phyloP scores from a whole-genome alignment of 345 rosid species.

The Schrenkiella parvula region DNA sequence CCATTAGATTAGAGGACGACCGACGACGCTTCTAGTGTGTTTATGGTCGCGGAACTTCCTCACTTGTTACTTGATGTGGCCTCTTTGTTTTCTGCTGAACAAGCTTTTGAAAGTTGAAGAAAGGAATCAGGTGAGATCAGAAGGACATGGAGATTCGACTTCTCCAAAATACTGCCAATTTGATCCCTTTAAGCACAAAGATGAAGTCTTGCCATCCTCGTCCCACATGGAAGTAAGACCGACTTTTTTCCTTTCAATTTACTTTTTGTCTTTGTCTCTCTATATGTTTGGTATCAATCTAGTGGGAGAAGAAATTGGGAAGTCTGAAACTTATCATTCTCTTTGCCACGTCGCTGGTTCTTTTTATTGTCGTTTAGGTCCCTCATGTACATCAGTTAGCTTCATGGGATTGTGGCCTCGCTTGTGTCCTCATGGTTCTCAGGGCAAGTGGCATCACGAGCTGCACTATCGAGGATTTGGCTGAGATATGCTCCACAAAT shows the following conservation, averaged over 20 bases:
- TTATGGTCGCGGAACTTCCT: neutral
- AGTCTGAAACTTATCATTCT: neutral
- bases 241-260: neutral
- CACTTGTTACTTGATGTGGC: constrained; percentile 53
- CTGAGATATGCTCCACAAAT: constrained; percentile 65
- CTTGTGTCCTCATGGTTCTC: constrained; percentile 86
- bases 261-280: neutral
- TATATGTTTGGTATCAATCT: neutral
- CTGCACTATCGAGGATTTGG: constrained; percentile 56
- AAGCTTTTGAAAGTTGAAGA: constrained; percentile 56
- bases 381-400: constrained; percentile 73
- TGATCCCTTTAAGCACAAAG: constrained; percentile 28
- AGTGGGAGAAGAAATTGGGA: neutral
- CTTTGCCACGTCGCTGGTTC: neutral
- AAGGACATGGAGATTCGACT: constrained; percentile 18
- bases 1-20: neutral
- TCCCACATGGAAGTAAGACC: constrained; percentile 50
- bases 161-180: constrained; percentile 24
- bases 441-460: constrained; percentile 56
- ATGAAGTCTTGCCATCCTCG: constrained; percentile 37
- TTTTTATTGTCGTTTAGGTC: constrained; percentile 44
- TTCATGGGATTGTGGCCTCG: constrained; percentile 97
- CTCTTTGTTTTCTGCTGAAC: constrained; percentile 51
- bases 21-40: neutral
- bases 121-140: constrained; percentile 29